These are phyloP conservation scores for Podila epigama DNA, from an alignment of 192 early-diverging fungal genomes.

Conservation along the genomic window DNA sequence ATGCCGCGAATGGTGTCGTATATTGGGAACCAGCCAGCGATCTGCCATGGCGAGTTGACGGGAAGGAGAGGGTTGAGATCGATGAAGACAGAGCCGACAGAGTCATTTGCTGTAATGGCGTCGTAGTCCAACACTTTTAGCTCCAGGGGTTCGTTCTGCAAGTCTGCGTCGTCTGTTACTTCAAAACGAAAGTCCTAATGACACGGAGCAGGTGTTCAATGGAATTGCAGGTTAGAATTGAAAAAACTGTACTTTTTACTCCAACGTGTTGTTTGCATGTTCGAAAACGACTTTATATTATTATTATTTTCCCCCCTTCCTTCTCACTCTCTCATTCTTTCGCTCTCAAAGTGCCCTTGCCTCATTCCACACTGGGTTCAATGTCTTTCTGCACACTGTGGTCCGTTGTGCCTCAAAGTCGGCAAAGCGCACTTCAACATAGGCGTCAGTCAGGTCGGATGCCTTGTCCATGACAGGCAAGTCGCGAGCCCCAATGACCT, in stretches of 20 bases:
- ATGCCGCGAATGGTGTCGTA: conserved; percentile 78
- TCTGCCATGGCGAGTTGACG: conserved; percentile 66
- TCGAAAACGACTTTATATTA: too few species aligned
- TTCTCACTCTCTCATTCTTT: neutral
- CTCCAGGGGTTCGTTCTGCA: conserved; percentile 87
- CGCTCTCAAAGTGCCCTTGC: conserved; percentile 4
- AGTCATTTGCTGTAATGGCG: conserved; percentile 74
- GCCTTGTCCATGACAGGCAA: conserved; percentile 86
- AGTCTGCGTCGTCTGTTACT: conserved; percentile 74
- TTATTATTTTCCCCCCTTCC: neutral
- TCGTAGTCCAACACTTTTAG: conserved; percentile 81
- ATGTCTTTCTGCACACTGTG: conserved; percentile 70
- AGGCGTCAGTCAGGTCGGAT: conserved; percentile 84
- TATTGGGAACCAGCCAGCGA: conserved; percentile 84
- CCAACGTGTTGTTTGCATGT: too few species aligned
- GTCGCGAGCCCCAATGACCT: conserved; percentile 71
- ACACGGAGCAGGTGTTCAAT: too few species aligned
- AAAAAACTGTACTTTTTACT: too few species aligned
- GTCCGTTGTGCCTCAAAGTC: conserved; percentile 74
- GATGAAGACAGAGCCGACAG: conserved; percentile 79
- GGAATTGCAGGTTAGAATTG: too few species aligned
- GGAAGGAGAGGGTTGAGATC: conserved; percentile 81
- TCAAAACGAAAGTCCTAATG: conserved; percentile 81
- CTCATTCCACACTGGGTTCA: conserved; percentile 86
- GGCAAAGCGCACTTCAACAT: conserved; percentile 79